Conservation (phyloP, 73 alveolate genomes). For the Blepharisma japonicum region DNA sequence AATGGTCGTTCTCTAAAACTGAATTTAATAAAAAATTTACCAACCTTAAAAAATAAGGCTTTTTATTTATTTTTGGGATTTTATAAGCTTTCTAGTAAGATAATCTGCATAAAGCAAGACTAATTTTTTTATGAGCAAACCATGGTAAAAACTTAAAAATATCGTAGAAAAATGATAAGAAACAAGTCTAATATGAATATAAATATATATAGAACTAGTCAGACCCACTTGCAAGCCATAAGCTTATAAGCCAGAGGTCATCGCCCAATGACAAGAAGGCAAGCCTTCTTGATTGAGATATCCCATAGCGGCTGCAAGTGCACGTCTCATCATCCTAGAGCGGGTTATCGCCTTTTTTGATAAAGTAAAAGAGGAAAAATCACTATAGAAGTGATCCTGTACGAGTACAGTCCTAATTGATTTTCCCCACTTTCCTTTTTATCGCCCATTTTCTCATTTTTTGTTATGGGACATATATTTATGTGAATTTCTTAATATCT, state of each 20-base stretch:
- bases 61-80: no score
- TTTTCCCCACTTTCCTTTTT: background rate
- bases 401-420: slow-evolving; percentile 92
- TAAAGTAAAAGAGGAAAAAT: slow-evolving; percentile 82
- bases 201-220: background rate
- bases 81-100: no score
- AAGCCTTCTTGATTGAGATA: slow-evolving; percentile 1
- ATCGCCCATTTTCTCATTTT: background rate
- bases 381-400: slow-evolving; percentile 96
- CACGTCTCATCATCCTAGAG: slow-evolving; percentile 91
- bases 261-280: slow-evolving; percentile 9
- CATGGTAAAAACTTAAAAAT: no score
- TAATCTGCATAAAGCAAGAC: no score
- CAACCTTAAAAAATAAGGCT: no score
- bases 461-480: slow-evolving; percentile 29
- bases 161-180: no score
- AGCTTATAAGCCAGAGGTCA: slow-evolving; percentile 17
- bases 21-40: no score
- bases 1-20: no score
- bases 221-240: slow-evolving; percentile 17
- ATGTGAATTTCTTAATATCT: no score
- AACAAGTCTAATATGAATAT: no score
- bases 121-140: no score
- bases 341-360: slow-evolving; percentile 88
- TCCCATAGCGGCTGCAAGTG: slow-evolving; percentile 64